Evolutionary conservation across 2,329 filamentous ascomycete species (phyloP).

Genomic region (Reticulascus tulasneorum): DNA sequence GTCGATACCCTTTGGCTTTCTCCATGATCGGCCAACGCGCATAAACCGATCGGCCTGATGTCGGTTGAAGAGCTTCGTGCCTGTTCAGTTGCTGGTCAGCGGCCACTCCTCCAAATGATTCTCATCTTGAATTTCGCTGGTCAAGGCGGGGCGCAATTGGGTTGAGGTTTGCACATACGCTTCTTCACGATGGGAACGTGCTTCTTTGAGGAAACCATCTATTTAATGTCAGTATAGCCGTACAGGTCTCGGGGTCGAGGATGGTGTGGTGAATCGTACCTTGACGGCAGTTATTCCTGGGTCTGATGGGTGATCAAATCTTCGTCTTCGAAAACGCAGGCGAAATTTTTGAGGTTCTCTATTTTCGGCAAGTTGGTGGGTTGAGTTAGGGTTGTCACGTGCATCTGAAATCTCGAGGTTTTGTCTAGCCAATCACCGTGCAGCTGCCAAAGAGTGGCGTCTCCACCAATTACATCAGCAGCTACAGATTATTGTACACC

Average conservation of each 20-base stretch:
- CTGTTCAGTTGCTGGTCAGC: conserved; percentile 46
- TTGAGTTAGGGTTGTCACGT: no score
- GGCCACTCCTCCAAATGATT: conserved; percentile 32
- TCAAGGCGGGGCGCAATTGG: conserved; percentile 9
- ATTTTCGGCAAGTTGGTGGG: no score
- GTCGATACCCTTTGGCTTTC: conserved; percentile 99
- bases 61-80: conserved; percentile 91
- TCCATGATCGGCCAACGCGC: conserved; percentile 86
- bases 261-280: conserved; percentile 23
- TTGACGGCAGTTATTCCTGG: conserved; percentile 36
- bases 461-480: no score
- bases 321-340: conserved; percentile 7
- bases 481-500: no score
- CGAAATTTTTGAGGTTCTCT: no score
- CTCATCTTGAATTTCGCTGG: conserved; percentile 10
- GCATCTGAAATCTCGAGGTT: no score
- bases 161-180: conserved; percentile 69
- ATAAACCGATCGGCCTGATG: conserved; percentile 98
- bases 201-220: conserved; percentile 99
- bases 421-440: no score
- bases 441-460: no score
- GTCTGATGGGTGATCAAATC: conserved; percentile 24
- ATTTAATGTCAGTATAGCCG: conserved; percentile 28
- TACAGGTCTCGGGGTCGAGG: conserved; percentile 10
- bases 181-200: conserved; percentile 99